Evolutionary conservation across 345 rosid genomes (phyloP).

Genomic region (Gynandropsis gynandra): DNA sequence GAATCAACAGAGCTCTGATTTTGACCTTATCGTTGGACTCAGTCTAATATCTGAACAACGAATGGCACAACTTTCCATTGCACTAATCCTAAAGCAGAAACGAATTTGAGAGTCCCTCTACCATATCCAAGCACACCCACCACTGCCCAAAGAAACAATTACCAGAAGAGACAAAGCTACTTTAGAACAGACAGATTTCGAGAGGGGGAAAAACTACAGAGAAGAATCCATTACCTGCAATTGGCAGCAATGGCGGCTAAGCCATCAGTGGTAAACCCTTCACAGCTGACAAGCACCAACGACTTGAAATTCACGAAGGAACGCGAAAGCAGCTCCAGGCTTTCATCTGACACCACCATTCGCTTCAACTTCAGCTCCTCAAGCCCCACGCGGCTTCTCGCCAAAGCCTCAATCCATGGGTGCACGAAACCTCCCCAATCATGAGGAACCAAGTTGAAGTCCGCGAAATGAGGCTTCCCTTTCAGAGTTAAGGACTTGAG

Average conservation of each 20-base stretch:
- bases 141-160: too few relatives aligned
- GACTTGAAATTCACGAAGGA: slow-evolving; percentile 73
- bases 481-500: slow-evolving; percentile 65
- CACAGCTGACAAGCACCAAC: slow-evolving; percentile 90
- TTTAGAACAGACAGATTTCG: too few relatives aligned
- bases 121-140: too few relatives aligned
- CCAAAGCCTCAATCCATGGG: slow-evolving; percentile 84
- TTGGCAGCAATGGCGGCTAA: slow-evolving; percentile 83
- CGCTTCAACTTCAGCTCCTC: slow-evolving; percentile 96
- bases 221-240: slow-evolving; percentile 67
- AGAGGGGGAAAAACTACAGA: too few relatives aligned
- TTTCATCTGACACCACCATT: slow-evolving; percentile 84
- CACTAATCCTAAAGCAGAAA: too few relatives aligned
- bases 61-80: too few relatives aligned
- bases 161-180: too few relatives aligned
- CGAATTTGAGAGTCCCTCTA: too few relatives aligned
- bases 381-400: slow-evolving; percentile 42
- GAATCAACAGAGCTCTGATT: background rate
- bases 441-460: slow-evolving; percentile 84
- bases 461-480: slow-evolving; percentile 98
- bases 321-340: slow-evolving; percentile 67
- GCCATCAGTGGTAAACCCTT: slow-evolving; percentile 89
- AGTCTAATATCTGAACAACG: background rate
- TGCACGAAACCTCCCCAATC: slow-evolving; percentile 80
- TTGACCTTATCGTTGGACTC: too few relatives aligned